Conservation (phyloP, 2,329 filamentous ascomycete species). For the Aulographum hederae region DNA sequence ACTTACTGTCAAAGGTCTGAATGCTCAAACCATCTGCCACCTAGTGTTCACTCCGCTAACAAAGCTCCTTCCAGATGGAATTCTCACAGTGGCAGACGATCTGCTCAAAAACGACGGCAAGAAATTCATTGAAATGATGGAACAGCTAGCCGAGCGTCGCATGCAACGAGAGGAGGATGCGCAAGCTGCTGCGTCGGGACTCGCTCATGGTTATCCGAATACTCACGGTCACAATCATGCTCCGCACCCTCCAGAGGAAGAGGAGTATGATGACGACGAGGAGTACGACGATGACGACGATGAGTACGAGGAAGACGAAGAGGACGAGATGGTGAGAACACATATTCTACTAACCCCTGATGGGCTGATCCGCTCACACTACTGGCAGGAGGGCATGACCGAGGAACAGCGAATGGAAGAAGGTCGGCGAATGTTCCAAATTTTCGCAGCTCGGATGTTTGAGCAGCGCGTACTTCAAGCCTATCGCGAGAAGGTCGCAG, state of each 20-base stretch:
- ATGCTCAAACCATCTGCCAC: background rate
- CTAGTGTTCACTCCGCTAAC: background rate
- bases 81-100: constrained; percentile 96
- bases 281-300: constrained; percentile 46
- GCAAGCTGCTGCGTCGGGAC: constrained; percentile 43
- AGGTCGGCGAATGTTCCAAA: constrained; percentile 96
- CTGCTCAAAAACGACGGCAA: constrained; percentile 97
- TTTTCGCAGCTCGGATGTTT: constrained; percentile 98
- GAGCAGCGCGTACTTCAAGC: constrained; percentile 90
- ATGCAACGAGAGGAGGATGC: constrained; percentile 95
- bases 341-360: constrained; percentile 16
- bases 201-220: constrained; percentile 34
- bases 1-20: constrained; percentile 70
- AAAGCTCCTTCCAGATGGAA: constrained; percentile 51
- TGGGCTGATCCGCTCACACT: constrained; percentile 14
- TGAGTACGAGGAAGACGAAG: constrained; percentile 41
- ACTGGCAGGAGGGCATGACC: constrained; percentile 74
- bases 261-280: constrained; percentile 63
- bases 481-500: constrained; percentile 94
- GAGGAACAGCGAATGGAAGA: constrained; percentile 99
- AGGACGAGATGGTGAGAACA: constrained; percentile 44
- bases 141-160: constrained; percentile 87
- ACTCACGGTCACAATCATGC: constrained; percentile 52
- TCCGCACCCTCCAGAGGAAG: constrained; percentile 47
- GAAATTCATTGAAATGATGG: constrained; percentile 99